Base-by-base conservation (phyloP, 2,329 filamentous ascomycete genomes). In the Fusarium napiforme region DNA sequence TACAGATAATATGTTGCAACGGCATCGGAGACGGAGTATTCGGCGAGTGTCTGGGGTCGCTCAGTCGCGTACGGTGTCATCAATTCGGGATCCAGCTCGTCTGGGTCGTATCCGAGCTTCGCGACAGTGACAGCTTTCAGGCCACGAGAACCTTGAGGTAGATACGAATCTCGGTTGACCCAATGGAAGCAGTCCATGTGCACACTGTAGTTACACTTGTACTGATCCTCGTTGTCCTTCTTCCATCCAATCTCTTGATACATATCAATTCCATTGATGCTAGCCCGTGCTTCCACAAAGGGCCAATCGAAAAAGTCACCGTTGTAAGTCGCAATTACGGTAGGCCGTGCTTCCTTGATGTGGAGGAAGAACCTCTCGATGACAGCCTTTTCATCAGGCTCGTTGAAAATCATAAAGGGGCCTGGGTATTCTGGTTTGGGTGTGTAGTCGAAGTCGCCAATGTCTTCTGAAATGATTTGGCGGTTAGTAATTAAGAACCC, bases 221-320 rank as follows among this genome's bases (percentile, higher is more conserved):
- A 99, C 82, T 98, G 94, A 79, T 98, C 97, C 79, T 99, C 96
- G 78, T 86, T 93, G 83, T 97, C 96, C 82, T 96, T 98, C 78
- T 92, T 92, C 89, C 97, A 99, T 9, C 96, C 96, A 78, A 98
- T 99, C 81, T 99, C 97, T 72, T 93, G 93, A 83, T 99, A 99
- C 96, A 99, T 98, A 83, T 99, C 96, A 80, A 99, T 98, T 36
- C 97, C 96, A 76, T 97, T 92, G 74, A 98, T 89, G 79, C 95
- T 97, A 34, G 97, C 94, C 84, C 96, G 89, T 49, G 96, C 91
- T 85, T 99, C 96, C 30, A 99, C 95, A 80, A 97, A 99, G 0
- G 96, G 96, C 96, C 96, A 99, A 92, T 99, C 96, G 91, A 99
- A 99, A 82, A 99, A 99, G 85, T 99, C 96, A 85, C 96, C 96